A percentile compares a stretch with the other conserved stretches of the same genome.
These are phyloP conservation scores for Cichorium intybus DNA, from an alignment of 140 eudicot genomes.

Conservation along the genomic window DNA sequence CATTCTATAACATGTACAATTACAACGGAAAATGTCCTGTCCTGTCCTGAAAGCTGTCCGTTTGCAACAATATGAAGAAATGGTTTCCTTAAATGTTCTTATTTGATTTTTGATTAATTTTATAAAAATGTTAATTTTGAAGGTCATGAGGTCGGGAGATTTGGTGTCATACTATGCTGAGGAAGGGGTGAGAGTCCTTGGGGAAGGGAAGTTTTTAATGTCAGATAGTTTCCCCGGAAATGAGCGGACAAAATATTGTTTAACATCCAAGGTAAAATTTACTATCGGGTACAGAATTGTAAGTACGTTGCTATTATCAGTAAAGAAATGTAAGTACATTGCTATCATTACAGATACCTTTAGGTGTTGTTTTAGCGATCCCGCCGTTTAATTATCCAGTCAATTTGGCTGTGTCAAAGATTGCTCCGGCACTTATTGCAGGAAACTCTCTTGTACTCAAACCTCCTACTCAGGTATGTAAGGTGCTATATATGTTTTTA, in stretches of 20 bases:
- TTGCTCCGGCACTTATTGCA: constrained; percentile 60
- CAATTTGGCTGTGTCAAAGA: constrained; percentile 58
- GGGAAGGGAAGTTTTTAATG: constrained; percentile 62
- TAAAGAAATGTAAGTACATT: not conserved
- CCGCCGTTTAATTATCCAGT: constrained; percentile 64
- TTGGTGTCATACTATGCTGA: constrained; percentile 59
- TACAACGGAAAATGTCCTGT: not conserved
- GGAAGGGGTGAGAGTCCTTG: constrained; percentile 62
- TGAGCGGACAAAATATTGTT: constrained; percentile 54
- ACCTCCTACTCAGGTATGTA: constrained; percentile 59
- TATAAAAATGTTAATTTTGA: constrained; percentile 8
- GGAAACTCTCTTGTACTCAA: constrained; percentile 53
- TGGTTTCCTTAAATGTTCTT: not conserved
- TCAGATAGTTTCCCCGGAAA: constrained; percentile 70
- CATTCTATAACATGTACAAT: constrained; percentile 1
- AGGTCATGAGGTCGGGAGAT: constrained; percentile 63
- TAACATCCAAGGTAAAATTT: constrained; percentile 45
- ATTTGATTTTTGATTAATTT: not conserved
- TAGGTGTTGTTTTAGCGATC: constrained; percentile 54
- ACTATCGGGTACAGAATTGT: not conserved
- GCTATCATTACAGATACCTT: constrained; percentile 39
- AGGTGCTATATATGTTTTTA: not conserved
- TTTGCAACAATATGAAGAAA: not conserved
- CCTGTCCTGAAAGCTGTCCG: too few species aligned
- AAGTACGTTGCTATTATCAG: not conserved